Percentiles rank a stretch among this genome's conserved stretches.
phyloP scores from a whole-genome alignment of 1,284 basidiomycete genomes.

The Sanghuangporus baumii region DNA sequence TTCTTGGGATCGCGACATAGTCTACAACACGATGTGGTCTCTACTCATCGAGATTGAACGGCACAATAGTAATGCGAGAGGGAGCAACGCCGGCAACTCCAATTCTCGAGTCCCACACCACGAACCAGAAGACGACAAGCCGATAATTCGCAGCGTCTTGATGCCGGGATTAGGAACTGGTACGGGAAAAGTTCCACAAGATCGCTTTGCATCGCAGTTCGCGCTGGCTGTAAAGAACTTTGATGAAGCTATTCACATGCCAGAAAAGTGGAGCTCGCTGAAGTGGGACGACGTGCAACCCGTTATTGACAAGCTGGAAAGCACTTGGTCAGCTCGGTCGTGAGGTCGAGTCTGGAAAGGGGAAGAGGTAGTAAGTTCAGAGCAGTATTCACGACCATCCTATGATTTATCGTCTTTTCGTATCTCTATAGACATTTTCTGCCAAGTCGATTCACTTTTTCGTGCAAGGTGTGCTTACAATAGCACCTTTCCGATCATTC shows the following conservation, averaged over 20 bases:
- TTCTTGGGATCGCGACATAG: slow-evolving; percentile 23
- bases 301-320: not conserved
- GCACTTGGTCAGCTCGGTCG: not conserved
- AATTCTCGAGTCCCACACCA: not conserved
- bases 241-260: not conserved
- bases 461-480: not conserved
- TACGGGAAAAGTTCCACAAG: slow-evolving; percentile 16
- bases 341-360: not conserved
- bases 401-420: not conserved
- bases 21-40: slow-evolving; percentile 23
- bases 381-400: not conserved
- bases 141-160: slow-evolving; percentile 20
- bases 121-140: not conserved
- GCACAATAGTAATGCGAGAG: slow-evolving; percentile 17
- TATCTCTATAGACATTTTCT: not conserved
- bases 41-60: slow-evolving; percentile 20
- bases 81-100: not conserved
- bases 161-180: slow-evolving; percentile 26
- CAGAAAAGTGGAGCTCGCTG: slow-evolving; percentile 3
- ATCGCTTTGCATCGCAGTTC: slow-evolving; percentile 23
- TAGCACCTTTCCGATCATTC: not conserved
- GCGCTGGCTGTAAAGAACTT: slow-evolving; percentile 23
- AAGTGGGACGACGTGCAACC: slow-evolving; percentile 1
- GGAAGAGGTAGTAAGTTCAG: not conserved
- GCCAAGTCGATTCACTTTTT: not conserved